Percentiles rank a stretch among this genome's conserved stretches.
Evolutionary conservation across 345 rosid genomes (phyloP).

Genomic region (Lenwebbia sp.): DNA sequence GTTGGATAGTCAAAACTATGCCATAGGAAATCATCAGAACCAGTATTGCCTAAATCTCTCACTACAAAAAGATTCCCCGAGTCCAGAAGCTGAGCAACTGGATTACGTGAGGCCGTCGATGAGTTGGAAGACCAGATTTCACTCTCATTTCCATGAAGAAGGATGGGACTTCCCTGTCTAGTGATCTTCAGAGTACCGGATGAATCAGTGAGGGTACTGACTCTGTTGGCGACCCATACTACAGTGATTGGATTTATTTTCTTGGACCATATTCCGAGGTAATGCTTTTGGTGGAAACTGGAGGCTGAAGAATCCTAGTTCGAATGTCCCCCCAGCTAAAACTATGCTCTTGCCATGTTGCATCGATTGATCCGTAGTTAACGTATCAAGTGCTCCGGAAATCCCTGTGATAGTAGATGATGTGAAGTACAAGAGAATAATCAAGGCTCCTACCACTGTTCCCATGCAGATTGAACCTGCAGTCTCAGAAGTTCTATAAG

Average conservation of each 20-base stretch:
- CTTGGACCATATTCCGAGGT: slow-evolving; percentile 15
- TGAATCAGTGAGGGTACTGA: background rate
- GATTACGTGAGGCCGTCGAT: background rate
- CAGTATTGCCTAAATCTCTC: slow-evolving; percentile 4
- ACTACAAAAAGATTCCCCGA: slow-evolving; percentile 30
- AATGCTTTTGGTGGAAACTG: background rate
- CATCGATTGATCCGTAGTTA: background rate
- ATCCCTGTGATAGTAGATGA: background rate
- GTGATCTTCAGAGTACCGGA: slow-evolving; percentile 3
- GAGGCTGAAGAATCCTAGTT: slow-evolving; percentile 15
- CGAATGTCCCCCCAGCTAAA: slow-evolving; percentile 7
- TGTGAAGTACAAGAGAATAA: background rate
- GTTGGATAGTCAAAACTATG: slow-evolving; percentile 41
- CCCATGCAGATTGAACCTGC: background rate
- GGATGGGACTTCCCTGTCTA: slow-evolving; percentile 7
- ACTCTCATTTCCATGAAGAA: slow-evolving; percentile 1
- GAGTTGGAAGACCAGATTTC: slow-evolving; percentile 25
- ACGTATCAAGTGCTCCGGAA: background rate
- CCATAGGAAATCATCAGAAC: slow-evolving; percentile 16
- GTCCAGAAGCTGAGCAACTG: slow-evolving; percentile 23
- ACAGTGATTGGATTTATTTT: background rate
- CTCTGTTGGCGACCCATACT: slow-evolving; percentile 15
- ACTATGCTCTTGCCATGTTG: slow-evolving; percentile 6
- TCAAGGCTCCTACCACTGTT: background rate
- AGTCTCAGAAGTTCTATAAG: background rate